Base-by-base conservation (phyloP, 2,329 filamentous ascomycete species). In the Aureobasidium pullulans region DNA sequence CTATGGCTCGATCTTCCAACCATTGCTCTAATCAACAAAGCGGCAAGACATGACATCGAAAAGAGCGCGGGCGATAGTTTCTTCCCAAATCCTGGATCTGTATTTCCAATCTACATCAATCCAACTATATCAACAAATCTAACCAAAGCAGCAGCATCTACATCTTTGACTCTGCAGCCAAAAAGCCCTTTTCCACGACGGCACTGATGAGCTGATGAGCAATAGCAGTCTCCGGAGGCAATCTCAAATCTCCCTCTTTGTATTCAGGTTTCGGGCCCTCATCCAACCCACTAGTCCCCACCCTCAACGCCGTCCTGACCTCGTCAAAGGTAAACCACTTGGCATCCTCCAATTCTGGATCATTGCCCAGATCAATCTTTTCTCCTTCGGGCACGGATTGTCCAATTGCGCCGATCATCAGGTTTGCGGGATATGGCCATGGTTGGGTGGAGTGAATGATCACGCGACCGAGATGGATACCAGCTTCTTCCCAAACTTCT, bases 181-280 rank as follows among this genome's bases (percentile, higher is more conserved):
- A 76, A 70, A 89, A 94, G 0, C 90, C 90, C 53, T 85, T 84
- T 32, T 54, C 50, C 0, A 87, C 82, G 13, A 96, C 90, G 1
- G 91, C 90, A 56, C 79, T 81, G 66, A 99, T 85, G 69, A 97
- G 75, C 71, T 92, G 88, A 72, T 97, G 89, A 15, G 94, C 94
- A 80, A 99, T 97, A 1, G 94, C 93, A 37, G 91, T 96, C 61
- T 80, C 77, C 2, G 91, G 90, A 47, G 94, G 94, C 69, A 99
- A 73, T 59, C 90, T 83, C 76, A 99, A 72, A 3, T 80, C 83
- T 0, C 90, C 91, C 70, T 92, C 84, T 70, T 85, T 87, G 69
- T 91, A 92, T 10, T 81, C 86, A 42, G 81, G 75, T 0, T 84
- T 82, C 1, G 86, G 76, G 1, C 77, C 71, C 43, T 88, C 86